Evolutionary conservation across 2,329 filamentous ascomycete genomes (phyloP).

Genomic region (Eutypella sp.): DNA sequence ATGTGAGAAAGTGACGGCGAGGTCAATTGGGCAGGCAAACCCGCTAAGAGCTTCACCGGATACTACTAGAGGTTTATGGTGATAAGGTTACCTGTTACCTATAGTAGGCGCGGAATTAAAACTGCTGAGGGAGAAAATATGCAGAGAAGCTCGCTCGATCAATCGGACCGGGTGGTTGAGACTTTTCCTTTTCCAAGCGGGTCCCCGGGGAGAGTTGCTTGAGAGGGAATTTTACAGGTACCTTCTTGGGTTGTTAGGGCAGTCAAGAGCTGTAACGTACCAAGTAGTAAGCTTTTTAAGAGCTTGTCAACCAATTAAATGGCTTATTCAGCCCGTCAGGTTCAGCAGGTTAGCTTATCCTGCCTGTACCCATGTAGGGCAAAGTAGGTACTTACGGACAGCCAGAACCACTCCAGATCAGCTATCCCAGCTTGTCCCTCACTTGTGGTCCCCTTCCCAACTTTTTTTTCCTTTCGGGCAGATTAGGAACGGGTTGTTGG

Average conservation of each 20-base stretch:
- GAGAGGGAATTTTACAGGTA: too few species aligned
- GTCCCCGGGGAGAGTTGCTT: slow-evolving; percentile 17
- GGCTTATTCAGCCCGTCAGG: too few species aligned
- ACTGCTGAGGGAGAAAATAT: slow-evolving; percentile 5
- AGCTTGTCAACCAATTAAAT: too few species aligned
- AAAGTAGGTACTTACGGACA: background rate
- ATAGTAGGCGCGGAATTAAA: background rate
- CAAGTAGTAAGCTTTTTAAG: too few species aligned
- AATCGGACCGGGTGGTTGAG: too few species aligned
- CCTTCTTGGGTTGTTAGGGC: too few species aligned
- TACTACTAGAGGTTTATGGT: background rate
- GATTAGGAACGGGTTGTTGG: slow-evolving; percentile 1
- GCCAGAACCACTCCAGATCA: background rate
- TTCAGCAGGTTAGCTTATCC: too few species aligned
- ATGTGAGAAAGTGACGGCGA: background rate
- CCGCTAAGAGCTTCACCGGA: background rate
- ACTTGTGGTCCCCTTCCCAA: background rate
- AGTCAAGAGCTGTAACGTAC: too few species aligned
- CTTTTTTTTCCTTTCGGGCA: background rate
- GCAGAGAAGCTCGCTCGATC: slow-evolving; percentile 15
- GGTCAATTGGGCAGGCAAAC: slow-evolving; percentile 2
- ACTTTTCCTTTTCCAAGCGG: slow-evolving; percentile 23
- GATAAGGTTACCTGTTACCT: background rate
- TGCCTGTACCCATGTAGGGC: too few species aligned
- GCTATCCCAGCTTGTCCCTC: background rate